Conservation (phyloP, 2,329 filamentous ascomycete genomes). For the Calycina marina region DNA sequence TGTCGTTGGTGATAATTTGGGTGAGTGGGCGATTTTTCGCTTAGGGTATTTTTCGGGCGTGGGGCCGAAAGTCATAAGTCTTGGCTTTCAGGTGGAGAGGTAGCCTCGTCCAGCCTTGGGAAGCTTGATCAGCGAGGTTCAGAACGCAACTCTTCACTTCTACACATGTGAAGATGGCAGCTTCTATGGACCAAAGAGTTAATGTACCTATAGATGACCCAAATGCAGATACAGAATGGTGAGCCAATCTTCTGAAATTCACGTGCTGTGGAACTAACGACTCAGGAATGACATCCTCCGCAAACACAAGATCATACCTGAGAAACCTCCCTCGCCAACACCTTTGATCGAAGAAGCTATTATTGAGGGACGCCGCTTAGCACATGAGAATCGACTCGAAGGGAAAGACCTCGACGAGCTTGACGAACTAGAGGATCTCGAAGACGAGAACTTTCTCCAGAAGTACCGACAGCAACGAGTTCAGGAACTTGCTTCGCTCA, state of each 20-base stretch:
- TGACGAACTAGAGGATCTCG: slow-evolving; percentile 83
- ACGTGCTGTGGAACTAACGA: slow-evolving; percentile 1
- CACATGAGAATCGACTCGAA: slow-evolving; percentile 84
- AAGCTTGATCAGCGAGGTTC: too few relatives aligned
- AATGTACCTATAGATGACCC: slow-evolving; percentile 84
- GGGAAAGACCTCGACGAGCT: slow-evolving; percentile 91
- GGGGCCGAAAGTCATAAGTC: too few relatives aligned
- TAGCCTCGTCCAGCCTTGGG: too few relatives aligned
- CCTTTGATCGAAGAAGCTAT: slow-evolving; percentile 94
- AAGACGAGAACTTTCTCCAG: slow-evolving; percentile 85
- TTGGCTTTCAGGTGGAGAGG: too few relatives aligned
- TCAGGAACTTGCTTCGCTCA: slow-evolving; percentile 61
- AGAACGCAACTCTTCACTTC: background rate
- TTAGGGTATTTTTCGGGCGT: background rate
- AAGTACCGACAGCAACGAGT: slow-evolving; percentile 79
- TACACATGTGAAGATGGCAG: slow-evolving; percentile 33
- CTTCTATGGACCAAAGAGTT: slow-evolving; percentile 47
- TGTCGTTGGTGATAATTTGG: too few relatives aligned
- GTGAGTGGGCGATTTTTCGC: too few relatives aligned
- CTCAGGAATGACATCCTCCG: slow-evolving; percentile 96
- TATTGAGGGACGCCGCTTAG: slow-evolving; percentile 64
- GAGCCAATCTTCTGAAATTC: too few relatives aligned
- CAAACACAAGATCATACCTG: slow-evolving; percentile 93
- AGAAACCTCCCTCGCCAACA: slow-evolving; percentile 89
- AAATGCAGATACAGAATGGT: slow-evolving; percentile 98